Base-by-base conservation (phyloP, 164 flowering plant species). In the Aristolochia contorta region DNA sequence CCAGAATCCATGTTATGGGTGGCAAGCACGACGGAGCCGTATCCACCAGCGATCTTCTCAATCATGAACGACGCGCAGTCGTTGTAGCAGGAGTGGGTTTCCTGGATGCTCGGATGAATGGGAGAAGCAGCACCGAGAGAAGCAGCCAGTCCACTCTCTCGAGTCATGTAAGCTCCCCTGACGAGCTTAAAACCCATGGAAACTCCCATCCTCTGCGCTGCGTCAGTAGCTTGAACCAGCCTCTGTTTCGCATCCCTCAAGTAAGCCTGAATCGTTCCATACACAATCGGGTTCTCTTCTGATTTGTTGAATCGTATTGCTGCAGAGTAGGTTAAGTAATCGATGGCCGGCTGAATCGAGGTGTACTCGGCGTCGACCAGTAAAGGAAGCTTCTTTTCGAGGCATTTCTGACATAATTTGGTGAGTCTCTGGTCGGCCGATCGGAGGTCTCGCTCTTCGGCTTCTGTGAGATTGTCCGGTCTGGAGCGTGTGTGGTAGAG, bases 1-100 rank as follows among this genome's bases (percentile, higher is more conserved):
- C 98, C 98, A 63, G 99, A 90, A 23, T 84, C 85, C 9, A 85
- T 59, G 55, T 93, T 93, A 41, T 93, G 99, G 46, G 97, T 86
- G 1, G 97, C 99, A 19, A 93, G 83, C 48, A 90, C 78, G 4
- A 85, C 77, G 0, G 80, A 75, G 3, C 77, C 90, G 0, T 75
- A 56, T 37, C 90, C 86, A 49, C 50, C 50, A 6, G 79, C 78
- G 46, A 85, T 76, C 74, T 77, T 78, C 2, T 88, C 85, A 1
- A 93, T 76, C 91, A 93, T 72, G 63, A 72, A 75, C 2, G 80
- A 65, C 0, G 86, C 79, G 43, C 97, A 93, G 1, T 67, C 83
- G 32, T 93, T 76, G 78, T 75, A 93, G 58, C 87, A 86, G 2
- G 48, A 68, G 56, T 90, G 99, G 0, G 99, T 93, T 0, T 78